A percentile compares a stretch with the other conserved stretches of the same genome.
Evolutionary conservation across 164 flowering plant genomes (phyloP).

Genomic region (Piper longum): DNA sequence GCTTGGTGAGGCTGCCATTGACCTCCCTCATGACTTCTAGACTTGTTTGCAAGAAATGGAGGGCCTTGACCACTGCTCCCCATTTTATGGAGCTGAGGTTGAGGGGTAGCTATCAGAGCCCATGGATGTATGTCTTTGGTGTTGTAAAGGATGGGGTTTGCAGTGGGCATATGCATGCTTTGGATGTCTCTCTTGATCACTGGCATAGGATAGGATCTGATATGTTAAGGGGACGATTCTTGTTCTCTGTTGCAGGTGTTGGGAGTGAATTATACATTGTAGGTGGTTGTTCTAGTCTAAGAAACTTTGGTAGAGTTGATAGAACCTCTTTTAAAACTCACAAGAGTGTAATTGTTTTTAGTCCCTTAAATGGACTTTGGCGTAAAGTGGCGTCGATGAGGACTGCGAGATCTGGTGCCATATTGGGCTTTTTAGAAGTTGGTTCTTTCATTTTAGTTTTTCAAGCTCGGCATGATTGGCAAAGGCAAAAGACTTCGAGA

Average conservation of each 20-base stretch:
- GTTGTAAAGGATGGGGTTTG: slow-evolving; percentile 73
- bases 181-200: slow-evolving; percentile 54
- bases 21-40: slow-evolving; percentile 80
- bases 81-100: slow-evolving; percentile 66
- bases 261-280: slow-evolving; percentile 57
- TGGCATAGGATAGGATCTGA: slow-evolving; percentile 69
- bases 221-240: slow-evolving; percentile 63
- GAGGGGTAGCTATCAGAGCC: slow-evolving; percentile 45
- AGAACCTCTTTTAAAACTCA: slow-evolving; percentile 78
- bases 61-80: slow-evolving; percentile 42
- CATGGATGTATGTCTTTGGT: slow-evolving; percentile 89
- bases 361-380: slow-evolving; percentile 67
- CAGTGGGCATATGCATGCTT: slow-evolving; percentile 68
- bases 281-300: slow-evolving; percentile 90
- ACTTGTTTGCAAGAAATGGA: slow-evolving; percentile 90
- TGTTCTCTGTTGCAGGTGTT: slow-evolving; percentile 68
- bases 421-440: slow-evolving; percentile 63
- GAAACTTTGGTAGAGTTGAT: slow-evolving; percentile 66
- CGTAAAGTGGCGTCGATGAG: slow-evolving; percentile 73
- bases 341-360: slow-evolving; percentile 56
- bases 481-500: slow-evolving; percentile 43
- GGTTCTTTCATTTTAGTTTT: slow-evolving; percentile 29
- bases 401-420: slow-evolving; percentile 67
- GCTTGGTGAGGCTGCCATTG: slow-evolving; percentile 76
- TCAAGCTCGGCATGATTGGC: slow-evolving; percentile 34